Conservation (phyloP, 176 grass and related monocot species). For the Rhipidocladum racemiflorum region DNA sequence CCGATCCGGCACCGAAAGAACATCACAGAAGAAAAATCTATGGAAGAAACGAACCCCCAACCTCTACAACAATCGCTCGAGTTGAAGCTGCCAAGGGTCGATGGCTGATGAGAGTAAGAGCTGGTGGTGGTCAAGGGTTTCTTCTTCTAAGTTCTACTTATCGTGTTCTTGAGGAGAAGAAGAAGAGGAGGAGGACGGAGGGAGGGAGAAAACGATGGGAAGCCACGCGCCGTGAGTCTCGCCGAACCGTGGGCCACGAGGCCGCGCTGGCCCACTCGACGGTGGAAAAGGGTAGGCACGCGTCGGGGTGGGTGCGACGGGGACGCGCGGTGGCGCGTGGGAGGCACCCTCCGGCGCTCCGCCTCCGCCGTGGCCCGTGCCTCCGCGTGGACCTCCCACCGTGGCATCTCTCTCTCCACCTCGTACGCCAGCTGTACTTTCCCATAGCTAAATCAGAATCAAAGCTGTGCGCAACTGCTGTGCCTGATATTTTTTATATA, state of each 20-base stretch:
- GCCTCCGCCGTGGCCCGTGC: background rate
- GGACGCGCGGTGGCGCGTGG: constrained; percentile 40
- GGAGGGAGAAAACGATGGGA: background rate
- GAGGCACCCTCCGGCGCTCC: constrained; percentile 23
- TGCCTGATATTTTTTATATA: too few relatives aligned
- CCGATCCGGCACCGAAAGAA: background rate
- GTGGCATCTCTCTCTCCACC: background rate
- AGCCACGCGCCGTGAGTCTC: background rate
- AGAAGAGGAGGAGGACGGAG: constrained; percentile 2
- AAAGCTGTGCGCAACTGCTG: too few relatives aligned
- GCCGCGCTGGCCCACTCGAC: background rate
- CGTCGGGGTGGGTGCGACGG: background rate
- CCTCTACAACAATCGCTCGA: background rate
- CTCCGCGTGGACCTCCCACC: constrained; percentile 12
- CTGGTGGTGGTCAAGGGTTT: background rate
- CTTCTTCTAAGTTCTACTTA: background rate
- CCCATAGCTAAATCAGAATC: background rate
- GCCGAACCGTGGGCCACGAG: background rate
- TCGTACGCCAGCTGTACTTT: background rate
- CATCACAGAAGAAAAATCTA: background rate
- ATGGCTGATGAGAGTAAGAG: background rate
- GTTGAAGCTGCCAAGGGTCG: background rate
- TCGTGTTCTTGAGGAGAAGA: background rate
- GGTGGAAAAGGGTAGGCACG: background rate
- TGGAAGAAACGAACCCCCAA: too few relatives aligned